A percentile compares a stretch with the other conserved stretches of the same genome.
These are phyloP conservation scores for Atkinsonella hypoxylon DNA, from an alignment of 2,329 filamentous ascomycete genomes.

Conservation along the genomic window DNA sequence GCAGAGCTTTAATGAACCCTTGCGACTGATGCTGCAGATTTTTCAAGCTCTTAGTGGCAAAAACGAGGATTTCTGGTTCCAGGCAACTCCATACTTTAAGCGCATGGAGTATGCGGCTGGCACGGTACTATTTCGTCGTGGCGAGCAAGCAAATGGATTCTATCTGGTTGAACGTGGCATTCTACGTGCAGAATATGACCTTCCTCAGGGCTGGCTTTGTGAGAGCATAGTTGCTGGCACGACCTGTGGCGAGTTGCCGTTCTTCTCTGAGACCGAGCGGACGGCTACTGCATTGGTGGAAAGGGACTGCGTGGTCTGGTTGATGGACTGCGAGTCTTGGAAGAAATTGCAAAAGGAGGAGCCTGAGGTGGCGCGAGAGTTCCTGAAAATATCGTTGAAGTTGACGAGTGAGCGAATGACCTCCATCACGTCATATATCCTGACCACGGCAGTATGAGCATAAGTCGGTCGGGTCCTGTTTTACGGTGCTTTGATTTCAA, in stretches of 20 bases:
- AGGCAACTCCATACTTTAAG: conserved; percentile 61
- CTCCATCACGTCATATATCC: conserved; percentile 46
- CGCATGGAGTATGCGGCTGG: conserved; percentile 56
- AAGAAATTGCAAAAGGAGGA: conserved; percentile 57
- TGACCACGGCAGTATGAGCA: conserved; percentile 35
- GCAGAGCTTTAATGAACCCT: conserved; percentile 78
- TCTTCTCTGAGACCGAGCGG: conserved; percentile 81
- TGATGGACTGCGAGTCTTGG: conserved; percentile 64
- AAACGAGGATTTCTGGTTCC: conserved; percentile 95
- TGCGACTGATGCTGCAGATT: conserved; percentile 87
- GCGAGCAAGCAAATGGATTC: conserved; percentile 69
- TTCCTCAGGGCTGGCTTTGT: conserved; percentile 78
- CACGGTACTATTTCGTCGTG: conserved; percentile 64
- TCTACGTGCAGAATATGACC: conserved; percentile 76
- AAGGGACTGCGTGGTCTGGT: conserved; percentile 70
- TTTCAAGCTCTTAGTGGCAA: conserved; percentile 77
- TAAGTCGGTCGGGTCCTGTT: background rate
- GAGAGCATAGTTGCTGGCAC: conserved; percentile 91
- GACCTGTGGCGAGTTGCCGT: conserved; percentile 90
- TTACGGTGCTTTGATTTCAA: background rate
- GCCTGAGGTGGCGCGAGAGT: conserved; percentile 67
- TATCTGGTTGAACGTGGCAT: conserved; percentile 87
- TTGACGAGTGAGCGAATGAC: conserved; percentile 87
- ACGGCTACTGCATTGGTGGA: conserved; percentile 83
- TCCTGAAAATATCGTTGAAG: conserved; percentile 81